Conservation (phyloP, 2,329 filamentous ascomycete genomes). For the Teratosphaeria epicoccoides region DNA sequence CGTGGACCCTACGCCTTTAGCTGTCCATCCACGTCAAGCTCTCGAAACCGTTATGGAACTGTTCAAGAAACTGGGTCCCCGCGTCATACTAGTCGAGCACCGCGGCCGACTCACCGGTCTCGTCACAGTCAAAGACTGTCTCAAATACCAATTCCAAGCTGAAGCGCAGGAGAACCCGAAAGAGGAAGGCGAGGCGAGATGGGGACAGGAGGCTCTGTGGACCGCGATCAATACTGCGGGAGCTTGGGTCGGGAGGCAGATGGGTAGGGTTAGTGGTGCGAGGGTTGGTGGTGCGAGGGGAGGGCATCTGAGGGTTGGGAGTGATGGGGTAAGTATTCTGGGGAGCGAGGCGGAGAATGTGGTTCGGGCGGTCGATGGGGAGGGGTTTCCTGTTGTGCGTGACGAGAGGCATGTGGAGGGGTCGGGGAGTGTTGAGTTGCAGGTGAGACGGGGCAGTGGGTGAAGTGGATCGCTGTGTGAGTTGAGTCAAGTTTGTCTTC, state of each 20-base stretch:
- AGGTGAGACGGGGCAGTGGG: not conserved
- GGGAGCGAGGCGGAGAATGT: not conserved
- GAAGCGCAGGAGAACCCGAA: slow-evolving; percentile 71
- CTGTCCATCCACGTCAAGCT: slow-evolving; percentile 79
- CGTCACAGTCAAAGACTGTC: slow-evolving; percentile 91
- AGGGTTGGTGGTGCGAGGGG: slow-evolving; percentile 14
- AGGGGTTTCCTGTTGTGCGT: slow-evolving; percentile 6
- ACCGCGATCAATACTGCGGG: slow-evolving; percentile 21
- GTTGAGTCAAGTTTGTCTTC: not conserved
- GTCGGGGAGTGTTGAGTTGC: not conserved
- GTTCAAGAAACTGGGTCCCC: slow-evolving; percentile 93
- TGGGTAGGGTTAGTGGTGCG: slow-evolving; percentile 12
- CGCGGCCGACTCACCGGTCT: slow-evolving; percentile 73
- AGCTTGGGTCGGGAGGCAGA: slow-evolving; percentile 17
- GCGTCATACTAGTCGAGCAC: slow-evolving; percentile 87
- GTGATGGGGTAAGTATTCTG: not conserved
- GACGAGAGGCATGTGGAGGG: not conserved
- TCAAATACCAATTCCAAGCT: slow-evolving; percentile 95
- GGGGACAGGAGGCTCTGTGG: slow-evolving; percentile 58
- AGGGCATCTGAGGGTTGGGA: slow-evolving; percentile 1
- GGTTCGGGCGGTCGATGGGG: slow-evolving; percentile 4
- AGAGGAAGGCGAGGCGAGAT: slow-evolving; percentile 44
- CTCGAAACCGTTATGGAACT: slow-evolving; percentile 97
- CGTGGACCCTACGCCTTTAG: slow-evolving; percentile 78
- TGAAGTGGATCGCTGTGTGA: not conserved